A percentile compares a stretch with the other conserved stretches of the same genome.
phyloP scores from a whole-genome alignment of 257 asterid genomes.

The Anisodus tanguticus region DNA sequence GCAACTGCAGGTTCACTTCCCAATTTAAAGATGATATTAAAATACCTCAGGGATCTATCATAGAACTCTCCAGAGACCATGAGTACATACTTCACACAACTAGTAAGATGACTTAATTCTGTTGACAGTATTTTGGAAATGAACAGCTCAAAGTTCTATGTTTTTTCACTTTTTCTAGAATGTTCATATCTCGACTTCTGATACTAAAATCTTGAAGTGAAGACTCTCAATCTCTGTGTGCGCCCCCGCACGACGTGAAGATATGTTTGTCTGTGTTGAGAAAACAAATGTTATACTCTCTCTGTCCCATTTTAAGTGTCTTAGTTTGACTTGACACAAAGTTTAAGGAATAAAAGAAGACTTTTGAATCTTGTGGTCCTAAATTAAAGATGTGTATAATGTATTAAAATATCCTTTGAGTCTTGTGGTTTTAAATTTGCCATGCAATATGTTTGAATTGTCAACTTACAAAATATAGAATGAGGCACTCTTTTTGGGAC shows the following conservation, averaged over 20 bases:
- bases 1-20: conserved; percentile 68
- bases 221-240: background rate
- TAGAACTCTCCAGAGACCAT: conserved; percentile 67
- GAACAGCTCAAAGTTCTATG: background rate
- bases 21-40: conserved; percentile 84
- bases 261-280: background rate
- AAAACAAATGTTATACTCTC: background rate
- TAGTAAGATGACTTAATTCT: conserved; percentile 55
- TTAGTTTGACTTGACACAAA: no score
- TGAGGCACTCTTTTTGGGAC: no score
- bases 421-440: no score
- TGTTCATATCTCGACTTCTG: background rate
- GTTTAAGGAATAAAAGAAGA: no score
- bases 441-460: no score
- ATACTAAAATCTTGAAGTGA: background rate
- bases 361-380: no score
- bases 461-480: no score
- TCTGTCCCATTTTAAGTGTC: no score
- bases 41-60: conserved; percentile 78
- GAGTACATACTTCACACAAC: conserved; percentile 70
- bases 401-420: no score
- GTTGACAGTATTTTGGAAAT: conserved; percentile 1
- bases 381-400: no score
- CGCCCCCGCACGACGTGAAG: no score
- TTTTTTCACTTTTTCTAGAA: background rate